Evolutionary conservation across 1,139 yeast genomes (phyloP), one percentile per base, ranked within the genome.

Genomic region (Saccharomyces hybrid): DNA sequence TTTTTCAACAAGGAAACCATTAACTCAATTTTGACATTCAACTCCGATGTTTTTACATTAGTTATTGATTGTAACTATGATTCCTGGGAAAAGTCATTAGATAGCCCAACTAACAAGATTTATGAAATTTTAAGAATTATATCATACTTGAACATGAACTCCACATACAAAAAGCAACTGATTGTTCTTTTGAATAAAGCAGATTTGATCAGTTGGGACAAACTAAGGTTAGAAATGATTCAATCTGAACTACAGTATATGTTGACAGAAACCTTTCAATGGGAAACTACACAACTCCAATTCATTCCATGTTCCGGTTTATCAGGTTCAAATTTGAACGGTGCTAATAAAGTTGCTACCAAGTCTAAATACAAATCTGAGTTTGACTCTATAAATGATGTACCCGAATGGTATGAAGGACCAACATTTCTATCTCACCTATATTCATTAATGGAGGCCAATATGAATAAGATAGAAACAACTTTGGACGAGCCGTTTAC

Each of bases 131-230:
- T 47, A 23, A 44, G 48, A 11, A 16, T 38, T 2, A 38, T 38
- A 6, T 38, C 42, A 38, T 38, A 38, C 42, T 38, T 38, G 13
- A 14, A 38, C 42, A 7, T 8, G 11, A 38, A 82, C 55, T 80
- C 80, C 58, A 69, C 86, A 50, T 95, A 95, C 0, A 78, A 87
- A 14, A 80, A 79, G 26, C 75, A 75, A 32, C 68, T 88, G 25
- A 75, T 88, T 38, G 80, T 88, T 19, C 87, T 82, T 1, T 77
- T 88, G 29, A 88, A 89, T 70, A 88, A 89, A 67, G 75, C 89
- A 76, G 96, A 88, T 65, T 76, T 80, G 26, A 66, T 70, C 54
- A 74, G 77, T 47, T 87, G 91, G 89, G 74, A 78, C 44, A 70
- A 81, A 62, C 73, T 69, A 3, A 73, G 91, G 53, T 88, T 76